phyloP scores from a whole-genome alignment of 1,139 yeast genomes.

The Chernovozyma sophiae-reginae region DNA sequence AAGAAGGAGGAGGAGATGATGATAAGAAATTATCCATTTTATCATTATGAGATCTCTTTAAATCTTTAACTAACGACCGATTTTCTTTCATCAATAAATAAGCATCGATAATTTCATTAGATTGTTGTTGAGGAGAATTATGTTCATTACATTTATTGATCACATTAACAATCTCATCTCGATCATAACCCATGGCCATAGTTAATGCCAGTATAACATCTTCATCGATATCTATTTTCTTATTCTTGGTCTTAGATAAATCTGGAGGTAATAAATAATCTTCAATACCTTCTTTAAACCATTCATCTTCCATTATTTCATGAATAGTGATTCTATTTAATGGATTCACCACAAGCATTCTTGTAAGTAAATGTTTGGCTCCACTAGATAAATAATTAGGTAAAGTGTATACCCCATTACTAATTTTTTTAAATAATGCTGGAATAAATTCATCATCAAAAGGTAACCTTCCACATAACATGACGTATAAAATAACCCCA shows the following conservation, averaged over 20 bases:
- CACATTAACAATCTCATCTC: slow-evolving; percentile 80
- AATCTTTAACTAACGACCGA: slow-evolving; percentile 60
- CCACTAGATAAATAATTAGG: slow-evolving; percentile 89
- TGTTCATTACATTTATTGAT: slow-evolving; percentile 46
- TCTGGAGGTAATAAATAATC: slow-evolving; percentile 78
- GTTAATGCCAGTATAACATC: slow-evolving; percentile 75
- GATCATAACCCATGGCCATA: slow-evolving; percentile 89
- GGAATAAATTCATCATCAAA: slow-evolving; percentile 98
- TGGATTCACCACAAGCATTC: slow-evolving; percentile 96
- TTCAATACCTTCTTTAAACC: slow-evolving; percentile 86
- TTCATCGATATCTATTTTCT: slow-evolving; percentile 60
- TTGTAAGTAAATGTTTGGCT: slow-evolving; percentile 78
- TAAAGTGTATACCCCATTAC: slow-evolving; percentile 90
- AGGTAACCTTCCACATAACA: slow-evolving; percentile 96
- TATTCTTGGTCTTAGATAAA: slow-evolving; percentile 38
- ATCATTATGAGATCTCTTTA: slow-evolving; percentile 52
- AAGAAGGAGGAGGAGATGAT: slow-evolving; percentile 46
- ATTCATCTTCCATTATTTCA: slow-evolving; percentile 91
- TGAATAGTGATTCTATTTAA: slow-evolving; percentile 91
- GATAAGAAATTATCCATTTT: slow-evolving; percentile 50
- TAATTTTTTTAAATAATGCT: slow-evolving; percentile 88
- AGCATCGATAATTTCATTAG: slow-evolving; percentile 85
- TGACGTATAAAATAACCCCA: slow-evolving; percentile 93
- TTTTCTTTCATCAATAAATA: slow-evolving; percentile 87
- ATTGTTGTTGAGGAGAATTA: slow-evolving; percentile 30